These are phyloP conservation scores for Chlorencoelia australis DNA, from an alignment of 2,329 filamentous ascomycete species.

Conservation along the genomic window DNA sequence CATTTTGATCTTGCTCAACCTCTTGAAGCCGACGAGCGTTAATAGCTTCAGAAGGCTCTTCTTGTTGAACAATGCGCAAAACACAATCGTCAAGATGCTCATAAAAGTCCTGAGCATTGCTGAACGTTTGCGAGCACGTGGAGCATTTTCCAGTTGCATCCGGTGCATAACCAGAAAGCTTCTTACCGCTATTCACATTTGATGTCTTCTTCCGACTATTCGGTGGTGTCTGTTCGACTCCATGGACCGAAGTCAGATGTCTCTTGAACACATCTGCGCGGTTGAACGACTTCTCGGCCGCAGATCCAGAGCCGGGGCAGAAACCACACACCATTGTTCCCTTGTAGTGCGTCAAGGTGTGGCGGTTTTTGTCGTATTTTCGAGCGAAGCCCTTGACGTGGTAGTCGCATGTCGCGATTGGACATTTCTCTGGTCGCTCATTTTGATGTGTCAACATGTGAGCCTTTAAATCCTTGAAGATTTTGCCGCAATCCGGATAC, in stretches of 20 bases:
- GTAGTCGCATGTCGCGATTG: conserved; percentile 87
- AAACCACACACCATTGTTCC: conserved; percentile 97
- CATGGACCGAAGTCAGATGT: conserved; percentile 85
- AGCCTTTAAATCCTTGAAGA: conserved; percentile 60
- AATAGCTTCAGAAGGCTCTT: conserved; percentile 59
- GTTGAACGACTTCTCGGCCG: conserved; percentile 92
- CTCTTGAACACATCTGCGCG: conserved; percentile 95
- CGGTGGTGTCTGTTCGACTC: conserved; percentile 86
- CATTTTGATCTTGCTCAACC: conserved; percentile 53
- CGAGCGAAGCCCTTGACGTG: conserved; percentile 88
- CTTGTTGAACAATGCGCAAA: conserved; percentile 60
- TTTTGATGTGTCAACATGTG: conserved; percentile 96
- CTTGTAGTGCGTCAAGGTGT: conserved; percentile 94
- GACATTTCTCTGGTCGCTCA: conserved; percentile 91
- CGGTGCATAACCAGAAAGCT: conserved; percentile 58
- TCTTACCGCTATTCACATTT: conserved; percentile 32
- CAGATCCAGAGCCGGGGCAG: conserved; percentile 77
- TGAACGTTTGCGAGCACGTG: conserved; percentile 78
- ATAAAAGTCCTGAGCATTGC: conserved; percentile 90
- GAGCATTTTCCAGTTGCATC: conserved; percentile 83
- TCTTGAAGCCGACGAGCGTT: conserved; percentile 57
- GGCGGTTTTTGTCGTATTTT: conserved; percentile 97
- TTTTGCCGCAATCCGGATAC: conserved; percentile 46
- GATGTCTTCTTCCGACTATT: conserved; percentile 68
- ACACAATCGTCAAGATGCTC: conserved; percentile 82